Evolutionary conservation across 352 stramenopile species (phyloP).

Genomic region (Globisporangium apiculatum): DNA sequence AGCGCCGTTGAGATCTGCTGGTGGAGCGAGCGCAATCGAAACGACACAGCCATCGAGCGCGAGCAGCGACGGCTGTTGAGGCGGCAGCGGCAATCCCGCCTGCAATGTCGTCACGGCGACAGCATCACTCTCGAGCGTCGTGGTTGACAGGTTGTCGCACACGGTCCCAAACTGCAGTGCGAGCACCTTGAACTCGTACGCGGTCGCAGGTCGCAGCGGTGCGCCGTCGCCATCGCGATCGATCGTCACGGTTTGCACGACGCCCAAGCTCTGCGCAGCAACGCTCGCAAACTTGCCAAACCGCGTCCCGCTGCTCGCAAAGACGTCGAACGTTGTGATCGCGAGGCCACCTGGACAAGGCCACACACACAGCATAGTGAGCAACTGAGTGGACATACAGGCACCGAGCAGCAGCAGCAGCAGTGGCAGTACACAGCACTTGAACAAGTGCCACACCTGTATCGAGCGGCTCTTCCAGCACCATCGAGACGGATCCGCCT

Average conservation of each 20-base stretch:
- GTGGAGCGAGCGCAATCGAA: constrained; percentile 13
- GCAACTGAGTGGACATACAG: neutral
- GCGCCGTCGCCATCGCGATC: constrained; percentile 11
- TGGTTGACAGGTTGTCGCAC: constrained; percentile 25
- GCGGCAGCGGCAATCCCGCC: constrained; percentile 22
- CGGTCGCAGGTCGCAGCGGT: constrained; percentile 16
- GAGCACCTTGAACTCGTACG: constrained; percentile 37
- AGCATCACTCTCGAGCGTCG: constrained; percentile 23
- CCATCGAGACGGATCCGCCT: constrained; percentile 28
- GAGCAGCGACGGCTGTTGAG: constrained; percentile 13
- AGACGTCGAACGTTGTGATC: constrained; percentile 27
- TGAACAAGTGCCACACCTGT: constrained; percentile 18
- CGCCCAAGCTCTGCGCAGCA: constrained; percentile 8
- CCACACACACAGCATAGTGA: neutral
- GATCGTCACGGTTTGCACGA: constrained; percentile 12
- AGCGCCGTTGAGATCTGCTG: constrained; percentile 27
- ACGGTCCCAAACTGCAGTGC: constrained; percentile 28
- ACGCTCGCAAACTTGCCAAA: constrained; percentile 26
- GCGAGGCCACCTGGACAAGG: constrained; percentile 18
- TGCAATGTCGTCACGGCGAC: constrained; percentile 18
- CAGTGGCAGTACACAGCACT: too few relatives aligned
- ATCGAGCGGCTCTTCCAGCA: constrained; percentile 27
- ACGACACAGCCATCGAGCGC: constrained; percentile 14
- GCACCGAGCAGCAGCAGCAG: too few relatives aligned
- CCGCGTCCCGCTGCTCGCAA: constrained; percentile 8